These are phyloP conservation scores for Salix koriyanagi DNA, from an alignment of 345 rosid genomes.

Conservation along the genomic window DNA sequence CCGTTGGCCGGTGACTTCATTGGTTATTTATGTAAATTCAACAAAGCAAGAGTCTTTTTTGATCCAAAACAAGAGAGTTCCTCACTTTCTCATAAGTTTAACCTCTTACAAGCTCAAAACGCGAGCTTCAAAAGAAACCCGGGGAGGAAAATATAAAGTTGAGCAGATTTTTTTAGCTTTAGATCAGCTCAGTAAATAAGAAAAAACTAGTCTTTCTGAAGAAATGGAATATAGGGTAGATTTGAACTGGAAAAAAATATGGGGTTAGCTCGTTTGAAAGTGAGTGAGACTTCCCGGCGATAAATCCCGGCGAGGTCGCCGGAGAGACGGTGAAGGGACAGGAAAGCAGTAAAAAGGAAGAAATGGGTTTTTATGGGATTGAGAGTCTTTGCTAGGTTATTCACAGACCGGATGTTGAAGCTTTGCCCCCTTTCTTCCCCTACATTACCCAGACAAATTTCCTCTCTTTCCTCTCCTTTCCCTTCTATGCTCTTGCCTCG, in stretches of 20 bases:
- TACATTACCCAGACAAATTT: constrained; percentile 36
- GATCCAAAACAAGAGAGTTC: neutral
- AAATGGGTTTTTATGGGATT: neutral
- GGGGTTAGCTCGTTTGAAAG: neutral
- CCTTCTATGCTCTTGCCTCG: neutral
- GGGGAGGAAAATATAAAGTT: neutral
- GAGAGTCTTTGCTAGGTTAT: neutral
- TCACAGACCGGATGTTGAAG: constrained; percentile 30
- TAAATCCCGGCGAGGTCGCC: constrained; percentile 14
- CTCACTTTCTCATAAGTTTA: constrained; percentile 7
- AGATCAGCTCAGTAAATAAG: constrained; percentile 16
- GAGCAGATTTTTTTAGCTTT: constrained; percentile 7
- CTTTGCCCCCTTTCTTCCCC: constrained; percentile 45
- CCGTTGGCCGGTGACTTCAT: constrained; percentile 45
- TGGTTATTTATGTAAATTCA: neutral
- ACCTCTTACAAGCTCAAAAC: neutral
- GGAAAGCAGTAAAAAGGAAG: neutral
- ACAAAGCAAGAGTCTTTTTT: neutral
- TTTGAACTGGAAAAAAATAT: neutral
- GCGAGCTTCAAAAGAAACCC: neutral
- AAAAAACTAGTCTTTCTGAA: neutral
- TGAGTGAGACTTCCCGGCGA: neutral
- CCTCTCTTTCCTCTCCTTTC: constrained; percentile 7
- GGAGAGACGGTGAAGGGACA: neutral
- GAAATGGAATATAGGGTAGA: neutral